phyloP scores from a whole-genome alignment of 805 yeast species.

The Nakazawaea siamensis region DNA sequence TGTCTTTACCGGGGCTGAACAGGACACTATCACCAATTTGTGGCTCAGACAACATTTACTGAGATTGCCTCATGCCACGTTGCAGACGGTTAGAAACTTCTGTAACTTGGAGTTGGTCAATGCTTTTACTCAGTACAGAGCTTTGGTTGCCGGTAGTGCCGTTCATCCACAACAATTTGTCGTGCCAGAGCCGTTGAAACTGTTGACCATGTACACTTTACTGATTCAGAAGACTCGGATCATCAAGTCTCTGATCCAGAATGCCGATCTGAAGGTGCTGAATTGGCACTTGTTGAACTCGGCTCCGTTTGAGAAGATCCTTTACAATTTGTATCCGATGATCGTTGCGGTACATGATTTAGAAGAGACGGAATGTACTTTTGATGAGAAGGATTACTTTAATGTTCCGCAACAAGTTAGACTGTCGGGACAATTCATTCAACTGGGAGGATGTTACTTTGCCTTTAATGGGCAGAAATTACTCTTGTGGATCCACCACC shows the following conservation, averaged over 20 bases:
- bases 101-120: slow-evolving; percentile 36
- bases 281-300: slow-evolving; percentile 42
- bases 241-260: slow-evolving; percentile 39
- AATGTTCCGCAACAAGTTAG: slow-evolving; percentile 41
- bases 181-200: slow-evolving; percentile 72
- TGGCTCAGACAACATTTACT: slow-evolving; percentile 40
- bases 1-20: slow-evolving; percentile 74
- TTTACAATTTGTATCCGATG: slow-evolving; percentile 72
- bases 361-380: slow-evolving; percentile 47
- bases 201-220: slow-evolving; percentile 59
- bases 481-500: slow-evolving; percentile 60
- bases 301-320: slow-evolving; percentile 46
- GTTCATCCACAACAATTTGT: slow-evolving; percentile 56
- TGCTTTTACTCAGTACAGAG: slow-evolving; percentile 52
- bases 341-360: slow-evolving; percentile 65
- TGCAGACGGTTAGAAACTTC: slow-evolving; percentile 23
- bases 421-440: slow-evolving; percentile 31
- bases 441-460: slow-evolving; percentile 71
- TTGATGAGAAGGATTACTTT: slow-evolving; percentile 28
- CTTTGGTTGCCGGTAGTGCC: slow-evolving; percentile 31
- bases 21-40: slow-evolving; percentile 51
- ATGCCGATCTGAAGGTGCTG: slow-evolving; percentile 59
- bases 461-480: slow-evolving; percentile 60
- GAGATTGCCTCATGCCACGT: slow-evolving; percentile 31
- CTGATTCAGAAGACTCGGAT: slow-evolving; percentile 65